Evolutionary conservation across 2,329 filamentous ascomycete species (phyloP).

Genomic region (Phoma sp.): DNA sequence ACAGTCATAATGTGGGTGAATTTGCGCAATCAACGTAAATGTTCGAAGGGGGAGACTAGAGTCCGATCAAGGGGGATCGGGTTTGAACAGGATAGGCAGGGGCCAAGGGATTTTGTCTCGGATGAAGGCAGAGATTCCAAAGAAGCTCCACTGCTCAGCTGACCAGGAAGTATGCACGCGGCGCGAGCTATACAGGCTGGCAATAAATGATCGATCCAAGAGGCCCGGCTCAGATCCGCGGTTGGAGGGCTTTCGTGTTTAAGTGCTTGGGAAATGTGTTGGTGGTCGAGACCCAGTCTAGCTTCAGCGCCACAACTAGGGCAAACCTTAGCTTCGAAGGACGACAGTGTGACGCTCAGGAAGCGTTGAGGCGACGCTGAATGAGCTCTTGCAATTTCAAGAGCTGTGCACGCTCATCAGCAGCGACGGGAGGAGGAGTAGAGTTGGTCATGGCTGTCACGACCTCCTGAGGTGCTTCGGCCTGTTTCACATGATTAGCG

Average conservation of each 20-base stretch:
- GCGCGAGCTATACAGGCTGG: background rate
- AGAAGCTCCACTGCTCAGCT: conserved; percentile 18
- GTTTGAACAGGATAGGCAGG: background rate
- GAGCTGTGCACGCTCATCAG: conserved; percentile 38
- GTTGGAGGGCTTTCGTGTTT: conserved; percentile 8
- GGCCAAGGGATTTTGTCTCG: conserved; percentile 21
- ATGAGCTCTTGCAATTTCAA: conserved; percentile 42
- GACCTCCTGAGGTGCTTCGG: conserved; percentile 48
- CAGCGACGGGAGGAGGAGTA: conserved; percentile 32
- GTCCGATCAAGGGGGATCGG: background rate
- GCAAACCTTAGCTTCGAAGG: conserved; percentile 21
- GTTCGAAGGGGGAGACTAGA: background rate
- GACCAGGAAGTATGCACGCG: background rate
- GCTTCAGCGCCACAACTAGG: conserved; percentile 27
- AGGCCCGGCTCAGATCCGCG: background rate
- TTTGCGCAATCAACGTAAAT: conserved; percentile 5
- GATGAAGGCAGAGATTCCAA: conserved; percentile 14
- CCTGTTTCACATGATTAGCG: conserved; percentile 48
- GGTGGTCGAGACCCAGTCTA: conserved; percentile 26
- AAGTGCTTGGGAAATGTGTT: conserved; percentile 19
- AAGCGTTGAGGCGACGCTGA: conserved; percentile 35
- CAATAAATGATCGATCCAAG: background rate
- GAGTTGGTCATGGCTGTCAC: conserved; percentile 37
- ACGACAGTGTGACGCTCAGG: conserved; percentile 24
- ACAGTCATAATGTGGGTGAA: conserved; percentile 9